Conservation (phyloP, 805 yeast genomes). For the Sugiyamaella mastotermitis region DNA sequence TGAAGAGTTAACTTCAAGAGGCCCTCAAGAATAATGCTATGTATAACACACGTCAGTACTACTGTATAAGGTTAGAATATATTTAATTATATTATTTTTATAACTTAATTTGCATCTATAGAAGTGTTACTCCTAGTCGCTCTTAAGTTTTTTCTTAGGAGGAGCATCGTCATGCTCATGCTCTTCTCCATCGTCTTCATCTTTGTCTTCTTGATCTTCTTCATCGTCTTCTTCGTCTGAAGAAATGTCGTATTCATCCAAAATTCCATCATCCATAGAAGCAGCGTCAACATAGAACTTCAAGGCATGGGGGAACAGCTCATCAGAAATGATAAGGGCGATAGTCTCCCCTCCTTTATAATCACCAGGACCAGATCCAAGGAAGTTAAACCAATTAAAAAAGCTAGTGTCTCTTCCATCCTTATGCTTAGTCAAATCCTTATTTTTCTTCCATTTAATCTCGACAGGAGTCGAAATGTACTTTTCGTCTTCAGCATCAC, state of each 20-base stretch:
- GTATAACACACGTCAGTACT: no score
- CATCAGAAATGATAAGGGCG: conserved; percentile 67
- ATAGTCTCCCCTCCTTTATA: conserved; percentile 75
- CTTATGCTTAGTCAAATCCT: conserved; percentile 49
- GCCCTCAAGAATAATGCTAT: no score
- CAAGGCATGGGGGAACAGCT: conserved; percentile 78
- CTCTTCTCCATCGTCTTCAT: conserved; percentile 7
- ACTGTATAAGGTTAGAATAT: no score
- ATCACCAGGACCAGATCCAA: conserved; percentile 70
- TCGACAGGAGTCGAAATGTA: conserved; percentile 49
- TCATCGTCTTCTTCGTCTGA: conserved; percentile 15
- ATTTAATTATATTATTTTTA: no score
- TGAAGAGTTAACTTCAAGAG: no score
- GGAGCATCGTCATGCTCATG: conserved; percentile 17
- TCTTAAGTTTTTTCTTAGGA: conserved; percentile 17
- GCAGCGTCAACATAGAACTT: conserved; percentile 70
- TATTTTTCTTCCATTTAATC: conserved; percentile 65
- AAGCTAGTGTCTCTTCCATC: conserved; percentile 55
- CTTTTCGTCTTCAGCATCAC: conserved; percentile 30
- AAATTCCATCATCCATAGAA: conserved; percentile 13
- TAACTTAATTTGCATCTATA: no score
- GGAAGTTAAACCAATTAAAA: conserved; percentile 84
- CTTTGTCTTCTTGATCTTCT: conserved; percentile 15
- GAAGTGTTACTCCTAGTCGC: no score
- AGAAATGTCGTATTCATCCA: conserved; percentile 16